Evolutionary conservation across 257 asterid species (phyloP).

Genomic region (Fraxinus anomala): DNA sequence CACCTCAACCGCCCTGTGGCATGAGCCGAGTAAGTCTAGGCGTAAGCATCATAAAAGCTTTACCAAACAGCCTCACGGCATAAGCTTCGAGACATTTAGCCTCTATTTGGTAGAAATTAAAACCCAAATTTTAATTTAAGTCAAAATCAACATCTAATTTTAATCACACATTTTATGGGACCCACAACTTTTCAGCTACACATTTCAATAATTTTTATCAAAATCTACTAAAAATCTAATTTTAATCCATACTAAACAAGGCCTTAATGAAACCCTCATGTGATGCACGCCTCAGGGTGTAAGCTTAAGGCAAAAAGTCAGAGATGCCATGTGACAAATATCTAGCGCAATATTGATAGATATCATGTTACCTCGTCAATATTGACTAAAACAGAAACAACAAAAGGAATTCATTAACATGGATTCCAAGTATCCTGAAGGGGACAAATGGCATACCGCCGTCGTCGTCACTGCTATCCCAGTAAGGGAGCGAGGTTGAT

Average conservation of each 20-base stretch:
- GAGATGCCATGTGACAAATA: slow-evolving; percentile 1
- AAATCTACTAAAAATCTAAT: no score
- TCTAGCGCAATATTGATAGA: neutral
- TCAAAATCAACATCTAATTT: no score
- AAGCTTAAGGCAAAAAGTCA: neutral
- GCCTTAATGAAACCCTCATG: neutral
- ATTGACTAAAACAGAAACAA: neutral
- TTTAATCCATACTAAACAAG: no score
- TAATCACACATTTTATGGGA: no score
- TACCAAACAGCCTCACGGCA: neutral
- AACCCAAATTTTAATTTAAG: no score
- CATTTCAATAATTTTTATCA: no score
- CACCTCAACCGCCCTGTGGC: neutral
- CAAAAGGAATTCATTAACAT: neutral
- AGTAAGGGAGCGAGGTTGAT: slow-evolving; percentile 79
- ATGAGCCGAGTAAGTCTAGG: neutral
- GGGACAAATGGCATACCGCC: slow-evolving; percentile 42
- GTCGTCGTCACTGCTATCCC: slow-evolving; percentile 66
- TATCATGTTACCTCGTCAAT: neutral
- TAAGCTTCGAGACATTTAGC: neutral
- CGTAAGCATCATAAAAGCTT: neutral
- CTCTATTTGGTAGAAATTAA: no score
- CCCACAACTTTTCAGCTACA: no score
- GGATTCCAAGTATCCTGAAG: slow-evolving; percentile 3
- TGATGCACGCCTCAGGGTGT: neutral